These are phyloP conservation scores for Erigeron canadensis DNA, from an alignment of 129 eudicot genomes.

Conservation along the genomic window DNA sequence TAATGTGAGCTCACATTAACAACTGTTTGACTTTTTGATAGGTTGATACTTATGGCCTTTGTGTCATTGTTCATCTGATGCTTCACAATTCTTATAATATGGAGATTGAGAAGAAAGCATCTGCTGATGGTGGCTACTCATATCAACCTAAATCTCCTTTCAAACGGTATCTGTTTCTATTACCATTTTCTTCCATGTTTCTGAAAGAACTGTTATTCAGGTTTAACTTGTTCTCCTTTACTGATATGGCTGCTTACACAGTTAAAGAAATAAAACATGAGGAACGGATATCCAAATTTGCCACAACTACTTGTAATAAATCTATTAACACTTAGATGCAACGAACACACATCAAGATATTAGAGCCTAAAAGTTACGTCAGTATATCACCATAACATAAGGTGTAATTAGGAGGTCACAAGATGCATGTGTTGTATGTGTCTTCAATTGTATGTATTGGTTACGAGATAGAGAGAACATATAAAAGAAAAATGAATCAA, in stretches of 20 bases:
- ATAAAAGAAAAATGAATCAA: not conserved
- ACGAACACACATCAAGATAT: too few relatives aligned
- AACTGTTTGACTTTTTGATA: slow-evolving; percentile 12
- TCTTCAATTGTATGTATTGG: too few relatives aligned
- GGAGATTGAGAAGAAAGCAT: slow-evolving; percentile 66
- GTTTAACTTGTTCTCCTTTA: not conserved
- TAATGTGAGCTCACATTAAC: not conserved
- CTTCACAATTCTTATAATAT: slow-evolving; percentile 77
- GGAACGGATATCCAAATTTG: too few relatives aligned
- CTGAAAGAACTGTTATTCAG: not conserved
- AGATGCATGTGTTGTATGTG: too few relatives aligned
- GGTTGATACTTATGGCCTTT: slow-evolving; percentile 74
- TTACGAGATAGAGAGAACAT: too few relatives aligned
- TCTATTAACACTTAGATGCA: too few relatives aligned
- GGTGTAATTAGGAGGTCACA: too few relatives aligned
- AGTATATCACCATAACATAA: too few relatives aligned
- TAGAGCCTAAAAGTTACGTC: too few relatives aligned
- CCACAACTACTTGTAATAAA: too few relatives aligned
- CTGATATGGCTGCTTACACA: not conserved
- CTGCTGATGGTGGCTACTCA: slow-evolving; percentile 45
- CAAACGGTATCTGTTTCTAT: slow-evolving; percentile 51
- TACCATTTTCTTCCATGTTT: not conserved
- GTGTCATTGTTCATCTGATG: slow-evolving; percentile 93
- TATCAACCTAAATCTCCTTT: slow-evolving; percentile 69
- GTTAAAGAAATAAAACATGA: too few relatives aligned